These are phyloP conservation scores for Diaporthe ilicicola DNA, from an alignment of 2,329 filamentous ascomycete genomes.

Conservation along the genomic window DNA sequence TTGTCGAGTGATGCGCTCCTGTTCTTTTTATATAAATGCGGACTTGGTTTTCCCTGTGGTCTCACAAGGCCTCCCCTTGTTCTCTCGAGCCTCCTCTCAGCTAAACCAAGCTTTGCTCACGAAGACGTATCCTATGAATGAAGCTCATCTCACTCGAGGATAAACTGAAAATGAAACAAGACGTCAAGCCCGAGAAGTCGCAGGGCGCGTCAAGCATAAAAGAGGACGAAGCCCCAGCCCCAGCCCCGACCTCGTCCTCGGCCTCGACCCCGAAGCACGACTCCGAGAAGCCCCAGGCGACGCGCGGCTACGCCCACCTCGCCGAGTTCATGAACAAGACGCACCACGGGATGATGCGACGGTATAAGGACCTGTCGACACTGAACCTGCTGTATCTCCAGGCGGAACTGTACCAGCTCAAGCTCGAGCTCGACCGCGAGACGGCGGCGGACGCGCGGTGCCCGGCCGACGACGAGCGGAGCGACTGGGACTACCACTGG, in stretches of 20 bases:
- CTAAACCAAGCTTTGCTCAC: too few species aligned
- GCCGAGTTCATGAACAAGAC: conserved; percentile 30
- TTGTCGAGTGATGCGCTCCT: neutral
- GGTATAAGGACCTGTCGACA: conserved; percentile 27
- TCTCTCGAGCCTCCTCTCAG: too few species aligned
- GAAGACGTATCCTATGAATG: too few species aligned
- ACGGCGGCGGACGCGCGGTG: neutral
- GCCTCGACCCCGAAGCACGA: neutral
- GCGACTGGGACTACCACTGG: conserved; percentile 30
- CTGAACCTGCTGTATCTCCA: conserved; percentile 30
- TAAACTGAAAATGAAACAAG: neutral
- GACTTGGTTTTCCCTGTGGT: too few species aligned
- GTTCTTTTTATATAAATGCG: neutral
- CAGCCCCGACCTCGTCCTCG: neutral
- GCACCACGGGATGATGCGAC: conserved; percentile 25
- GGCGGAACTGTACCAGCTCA: conserved; percentile 25
- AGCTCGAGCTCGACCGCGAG: conserved; percentile 13
- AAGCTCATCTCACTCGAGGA: too few species aligned
- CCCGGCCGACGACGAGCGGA: neutral
- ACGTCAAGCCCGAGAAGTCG: neutral
- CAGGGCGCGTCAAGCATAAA: neutral
- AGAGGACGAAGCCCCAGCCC: too few species aligned
- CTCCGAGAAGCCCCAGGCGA: neutral
- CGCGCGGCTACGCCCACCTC: conserved; percentile 26
- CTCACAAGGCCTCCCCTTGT: too few species aligned